These are phyloP conservation scores for Claviceps humidiphila DNA, from an alignment of 2,329 filamentous ascomycete genomes.

Conservation along the genomic window DNA sequence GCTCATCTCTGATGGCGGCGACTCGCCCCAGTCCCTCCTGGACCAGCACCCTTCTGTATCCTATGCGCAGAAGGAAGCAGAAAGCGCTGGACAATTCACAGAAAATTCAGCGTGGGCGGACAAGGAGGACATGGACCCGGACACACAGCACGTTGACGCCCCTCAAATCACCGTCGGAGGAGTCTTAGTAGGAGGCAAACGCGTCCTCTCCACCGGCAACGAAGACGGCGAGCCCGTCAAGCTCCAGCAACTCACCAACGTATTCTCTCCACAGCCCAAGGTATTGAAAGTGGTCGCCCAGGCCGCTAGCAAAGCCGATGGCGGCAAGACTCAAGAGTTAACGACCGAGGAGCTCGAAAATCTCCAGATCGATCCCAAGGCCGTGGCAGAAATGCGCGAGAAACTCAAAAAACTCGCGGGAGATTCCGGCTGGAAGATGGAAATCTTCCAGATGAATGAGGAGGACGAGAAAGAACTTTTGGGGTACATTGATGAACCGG, in stretches of 20 bases:
- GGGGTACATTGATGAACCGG: constrained; percentile 48
- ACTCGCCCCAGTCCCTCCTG: constrained; percentile 25
- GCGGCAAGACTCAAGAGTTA: constrained; percentile 47
- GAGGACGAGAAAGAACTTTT: constrained; percentile 47
- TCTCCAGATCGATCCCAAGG: constrained; percentile 50
- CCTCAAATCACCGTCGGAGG: constrained; percentile 34
- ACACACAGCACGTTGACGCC: constrained; percentile 20
- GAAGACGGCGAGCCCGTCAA: constrained; percentile 35
- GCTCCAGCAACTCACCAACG: constrained; percentile 18
- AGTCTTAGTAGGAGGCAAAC: constrained; percentile 37
- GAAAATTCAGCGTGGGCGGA: constrained; percentile 5
- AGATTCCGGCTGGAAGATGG: constrained; percentile 65
- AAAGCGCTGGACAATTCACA: constrained; percentile 5
- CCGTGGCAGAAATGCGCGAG: constrained; percentile 55
- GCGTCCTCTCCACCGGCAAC: constrained; percentile 31
- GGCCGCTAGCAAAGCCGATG: constrained; percentile 37
- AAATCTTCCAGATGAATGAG: constrained; percentile 56
- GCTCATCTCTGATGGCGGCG: constrained; percentile 46
- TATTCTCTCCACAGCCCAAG: constrained; percentile 15
- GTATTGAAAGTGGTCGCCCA: constrained; percentile 29
- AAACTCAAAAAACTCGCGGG: constrained; percentile 56
- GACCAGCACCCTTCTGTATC: constrained; percentile 18
- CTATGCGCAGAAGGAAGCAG: constrained; percentile 17
- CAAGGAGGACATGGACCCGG: constrained; percentile 6
- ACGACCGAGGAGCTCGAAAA: constrained; percentile 55